Evolutionary conservation across 257 asterid genomes (phyloP), one percentile per base, ranked within the genome.

Genomic region (Rauvolfia tetraphylla): DNA sequence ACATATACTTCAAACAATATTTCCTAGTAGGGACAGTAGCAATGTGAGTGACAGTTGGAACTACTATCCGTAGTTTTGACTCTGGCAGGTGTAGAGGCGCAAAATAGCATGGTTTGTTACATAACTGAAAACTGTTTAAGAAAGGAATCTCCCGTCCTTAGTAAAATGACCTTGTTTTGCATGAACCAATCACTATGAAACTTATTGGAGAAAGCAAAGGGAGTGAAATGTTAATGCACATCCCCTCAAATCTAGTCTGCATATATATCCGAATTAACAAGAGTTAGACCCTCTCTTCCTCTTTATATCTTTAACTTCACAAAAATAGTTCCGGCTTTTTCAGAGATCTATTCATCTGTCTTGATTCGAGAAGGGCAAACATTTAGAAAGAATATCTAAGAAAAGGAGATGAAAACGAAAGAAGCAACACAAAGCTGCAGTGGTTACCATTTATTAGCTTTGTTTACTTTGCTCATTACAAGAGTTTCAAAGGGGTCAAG

Each of bases 71-170:
- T 66, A 71, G 62, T 68, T 11, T 74, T 34, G 68, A 75, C 75
- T 41, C 75, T 76, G 78, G 71, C 78, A 69, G 67, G 74, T 62
- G 15, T 23, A 44, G 38, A 68, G 41, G 44, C 15, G 68, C 85
- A 78, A 73, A 82, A 22, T 46, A 42, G 73, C 82, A 86, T 87
- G 88, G 81, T 76, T 75, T 75, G 23, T 48, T 75, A 84, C 81
- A 72, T 80, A 82, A 84, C 91, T 70, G 88, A 84, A 81, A 85
- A 88, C 90, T 77, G 85, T 84, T 81, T 63, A 91, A 81, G 86
- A 82, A 81, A 85, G 56, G 84, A 86, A 85, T 83, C 86, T 85
- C 54, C 67, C 38, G 27, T 39, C 42, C 74, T 54, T 51, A 77
- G 39, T 25, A 36, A 29, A 56, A n/a, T n/a, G n/a, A n/a, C n/a